A percentile compares a stretch with the other conserved stretches of the same genome.
Evolutionary conservation across 352 stramenopile genomes (phyloP).

Genomic region (Globisporangium recalcitrans): DNA sequence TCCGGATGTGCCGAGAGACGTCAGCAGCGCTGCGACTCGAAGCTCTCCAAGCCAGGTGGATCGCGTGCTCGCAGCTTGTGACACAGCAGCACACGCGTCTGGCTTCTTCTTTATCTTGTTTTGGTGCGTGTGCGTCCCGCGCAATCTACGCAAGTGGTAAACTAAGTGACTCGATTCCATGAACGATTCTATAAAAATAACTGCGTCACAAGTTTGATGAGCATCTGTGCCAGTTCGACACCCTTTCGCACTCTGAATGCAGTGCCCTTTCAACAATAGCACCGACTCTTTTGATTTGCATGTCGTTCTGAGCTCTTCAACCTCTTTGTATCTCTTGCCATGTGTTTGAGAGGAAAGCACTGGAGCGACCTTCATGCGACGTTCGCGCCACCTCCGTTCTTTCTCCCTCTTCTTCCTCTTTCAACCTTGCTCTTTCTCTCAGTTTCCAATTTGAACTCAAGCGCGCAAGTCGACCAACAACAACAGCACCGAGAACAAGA

Average conservation of each 20-base stretch:
- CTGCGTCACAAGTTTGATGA: not conserved
- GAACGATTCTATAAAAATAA: not conserved
- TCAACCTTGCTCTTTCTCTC: not conserved
- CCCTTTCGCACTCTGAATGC: not conserved
- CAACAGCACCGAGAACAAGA: slow-evolving; percentile 17
- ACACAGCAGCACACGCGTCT: not conserved
- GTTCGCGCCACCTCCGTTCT: not conserved
- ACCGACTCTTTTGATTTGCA: not conserved
- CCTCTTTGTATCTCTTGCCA: not conserved
- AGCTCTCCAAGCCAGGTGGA: not conserved
- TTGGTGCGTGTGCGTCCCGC: slow-evolving; percentile 3
- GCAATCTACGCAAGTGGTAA: not conserved
- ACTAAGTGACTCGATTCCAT: slow-evolving; percentile 5
- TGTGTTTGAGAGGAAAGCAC: not conserved
- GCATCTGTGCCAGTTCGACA: not conserved
- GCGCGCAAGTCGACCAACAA: slow-evolving; percentile 13
- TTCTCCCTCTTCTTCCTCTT: not conserved
- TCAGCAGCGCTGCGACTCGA: not conserved
- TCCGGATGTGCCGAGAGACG: not conserved
- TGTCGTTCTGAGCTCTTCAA: not conserved
- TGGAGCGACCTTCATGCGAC: not conserved
- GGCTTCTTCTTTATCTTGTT: not conserved
- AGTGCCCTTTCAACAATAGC: not conserved
- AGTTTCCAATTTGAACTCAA: slow-evolving; percentile 24
- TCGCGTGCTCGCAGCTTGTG: not conserved